These are phyloP conservation scores for Eutrema salsugineum DNA, from an alignment of 441 rosid genomes.

Conservation along the genomic window DNA sequence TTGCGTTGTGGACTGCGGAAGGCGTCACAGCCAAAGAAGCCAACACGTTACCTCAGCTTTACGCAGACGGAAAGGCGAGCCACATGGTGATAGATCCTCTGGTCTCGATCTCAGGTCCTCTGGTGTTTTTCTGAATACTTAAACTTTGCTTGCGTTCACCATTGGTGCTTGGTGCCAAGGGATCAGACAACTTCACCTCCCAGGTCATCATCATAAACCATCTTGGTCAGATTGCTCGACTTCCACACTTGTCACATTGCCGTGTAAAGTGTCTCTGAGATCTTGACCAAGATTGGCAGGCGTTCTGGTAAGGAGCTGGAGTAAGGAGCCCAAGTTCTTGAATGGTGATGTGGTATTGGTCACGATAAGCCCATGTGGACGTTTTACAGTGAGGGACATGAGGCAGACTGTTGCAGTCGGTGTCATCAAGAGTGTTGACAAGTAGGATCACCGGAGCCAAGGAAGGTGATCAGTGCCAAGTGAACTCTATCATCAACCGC, in stretches of 20 bases:
- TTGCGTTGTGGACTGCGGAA: constrained; percentile 72
- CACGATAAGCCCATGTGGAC: constrained; percentile 24
- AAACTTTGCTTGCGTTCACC: too few species aligned
- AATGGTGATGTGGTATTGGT: too few species aligned
- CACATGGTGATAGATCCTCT: constrained; percentile 40
- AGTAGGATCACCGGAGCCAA: too few species aligned
- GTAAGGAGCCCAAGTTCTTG: constrained; percentile 54
- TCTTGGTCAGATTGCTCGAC: constrained; percentile 50
- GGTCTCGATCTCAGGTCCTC: constrained; percentile 47
- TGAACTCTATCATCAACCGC: too few species aligned
- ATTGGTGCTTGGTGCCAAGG: constrained; percentile 33
- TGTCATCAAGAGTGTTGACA: too few species aligned
- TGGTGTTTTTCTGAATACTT: constrained; percentile 50
- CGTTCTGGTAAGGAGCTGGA: constrained; percentile 48
- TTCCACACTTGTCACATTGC: constrained; percentile 43
- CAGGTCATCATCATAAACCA: neutral
- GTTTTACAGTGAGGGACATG: constrained; percentile 71
- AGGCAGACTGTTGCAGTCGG: constrained; percentile 63
- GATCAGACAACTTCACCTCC: constrained; percentile 52
- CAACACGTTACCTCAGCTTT: constrained; percentile 53
- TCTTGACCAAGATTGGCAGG: constrained; percentile 46
- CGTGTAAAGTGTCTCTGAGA: constrained; percentile 51
- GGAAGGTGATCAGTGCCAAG: too few species aligned
- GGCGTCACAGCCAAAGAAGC: constrained; percentile 76
- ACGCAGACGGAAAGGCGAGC: constrained; percentile 62